phyloP scores from a whole-genome alignment of 1,284 basidiomycete genomes.

The Ceratobasidium sp. region DNA sequence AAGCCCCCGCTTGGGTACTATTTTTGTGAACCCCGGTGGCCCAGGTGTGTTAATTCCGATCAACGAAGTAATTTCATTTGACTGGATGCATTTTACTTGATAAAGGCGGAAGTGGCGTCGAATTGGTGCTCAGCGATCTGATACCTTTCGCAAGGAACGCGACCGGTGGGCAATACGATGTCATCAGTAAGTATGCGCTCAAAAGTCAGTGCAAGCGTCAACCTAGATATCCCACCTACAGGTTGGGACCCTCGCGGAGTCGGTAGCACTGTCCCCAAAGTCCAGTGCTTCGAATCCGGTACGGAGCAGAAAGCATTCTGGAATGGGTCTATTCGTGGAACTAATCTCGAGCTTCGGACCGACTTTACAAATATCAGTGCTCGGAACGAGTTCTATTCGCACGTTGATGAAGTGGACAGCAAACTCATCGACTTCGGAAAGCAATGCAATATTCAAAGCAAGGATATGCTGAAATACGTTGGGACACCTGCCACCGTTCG shows the following conservation, averaged over 20 bases:
- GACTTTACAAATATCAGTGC: constrained; percentile 20
- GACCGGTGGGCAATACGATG: constrained; percentile 36
- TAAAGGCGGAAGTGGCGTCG: constrained; percentile 17
- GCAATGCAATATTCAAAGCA: constrained; percentile 11
- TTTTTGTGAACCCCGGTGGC: constrained; percentile 41
- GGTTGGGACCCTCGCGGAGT: constrained; percentile 41
- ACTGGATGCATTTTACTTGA: not conserved
- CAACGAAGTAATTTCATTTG: not conserved
- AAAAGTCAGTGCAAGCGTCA: not conserved
- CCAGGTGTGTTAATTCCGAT: not conserved
- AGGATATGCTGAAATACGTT: constrained; percentile 29
- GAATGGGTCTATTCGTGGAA: constrained; percentile 19
- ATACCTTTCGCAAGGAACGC: not conserved
- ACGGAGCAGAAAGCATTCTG: constrained; percentile 16
- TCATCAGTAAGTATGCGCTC: constrained; percentile 18
- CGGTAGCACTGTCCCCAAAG: constrained; percentile 16
- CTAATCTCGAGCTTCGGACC: constrained; percentile 8
- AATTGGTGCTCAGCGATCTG: constrained; percentile 14
- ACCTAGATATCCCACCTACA: not conserved
- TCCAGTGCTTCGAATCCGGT: constrained; percentile 26
- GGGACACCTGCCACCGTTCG: constrained; percentile 33
- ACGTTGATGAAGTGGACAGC: constrained; percentile 14
- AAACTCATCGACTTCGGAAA: constrained; percentile 15
- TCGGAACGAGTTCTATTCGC: constrained; percentile 35
- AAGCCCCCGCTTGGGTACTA: constrained; percentile 19